Percentiles rank a stretch among this genome's conserved stretches.
These are phyloP conservation scores for Candida neerlandica DNA, from an alignment of 1,139 yeast species.

Conservation along the genomic window DNA sequence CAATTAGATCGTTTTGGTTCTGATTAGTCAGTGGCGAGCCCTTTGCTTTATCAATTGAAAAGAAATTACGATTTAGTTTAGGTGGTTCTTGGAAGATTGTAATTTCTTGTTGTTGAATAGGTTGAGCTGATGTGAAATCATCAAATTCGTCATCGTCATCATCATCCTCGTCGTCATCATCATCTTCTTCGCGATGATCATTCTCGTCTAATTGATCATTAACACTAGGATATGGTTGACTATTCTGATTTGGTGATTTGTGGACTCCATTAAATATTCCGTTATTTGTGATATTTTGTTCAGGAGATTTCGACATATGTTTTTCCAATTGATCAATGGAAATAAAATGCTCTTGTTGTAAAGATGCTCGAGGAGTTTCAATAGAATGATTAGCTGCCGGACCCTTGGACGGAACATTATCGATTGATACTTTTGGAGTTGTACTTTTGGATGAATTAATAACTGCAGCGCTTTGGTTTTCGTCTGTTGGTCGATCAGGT, in stretches of 20 bases:
- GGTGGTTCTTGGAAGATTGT: conserved; percentile 8
- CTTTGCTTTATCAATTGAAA: conserved; percentile 12
- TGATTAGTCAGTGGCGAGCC: not conserved
- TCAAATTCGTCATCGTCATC: conserved; percentile 21
- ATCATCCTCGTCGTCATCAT: conserved; percentile 8
- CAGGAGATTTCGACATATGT: conserved; percentile 3
- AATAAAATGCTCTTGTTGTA: conserved; percentile 1
- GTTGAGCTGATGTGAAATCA: conserved; percentile 22
- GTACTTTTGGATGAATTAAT: not conserved
- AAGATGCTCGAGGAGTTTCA: not conserved
- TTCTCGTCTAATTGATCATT: not conserved
- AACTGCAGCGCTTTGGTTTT: not conserved
- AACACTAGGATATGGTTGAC: not conserved
- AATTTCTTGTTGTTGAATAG: conserved; percentile 5
- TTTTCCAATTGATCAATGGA: conserved; percentile 12
- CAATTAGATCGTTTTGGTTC: conserved; percentile 10
- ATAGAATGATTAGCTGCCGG: not conserved
- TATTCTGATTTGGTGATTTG: not conserved
- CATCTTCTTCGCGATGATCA: conserved; percentile 9
- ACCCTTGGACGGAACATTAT: not conserved
- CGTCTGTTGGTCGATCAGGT: too few species aligned
- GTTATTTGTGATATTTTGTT: not conserved
- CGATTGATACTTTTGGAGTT: not conserved
- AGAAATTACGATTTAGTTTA: conserved; percentile 12
- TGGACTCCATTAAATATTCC: not conserved